A percentile compares a stretch with the other conserved stretches of the same genome.
phyloP scores from a whole-genome alignment of 768 basidiomycete genomes.

The Lactarius trivialis region DNA sequence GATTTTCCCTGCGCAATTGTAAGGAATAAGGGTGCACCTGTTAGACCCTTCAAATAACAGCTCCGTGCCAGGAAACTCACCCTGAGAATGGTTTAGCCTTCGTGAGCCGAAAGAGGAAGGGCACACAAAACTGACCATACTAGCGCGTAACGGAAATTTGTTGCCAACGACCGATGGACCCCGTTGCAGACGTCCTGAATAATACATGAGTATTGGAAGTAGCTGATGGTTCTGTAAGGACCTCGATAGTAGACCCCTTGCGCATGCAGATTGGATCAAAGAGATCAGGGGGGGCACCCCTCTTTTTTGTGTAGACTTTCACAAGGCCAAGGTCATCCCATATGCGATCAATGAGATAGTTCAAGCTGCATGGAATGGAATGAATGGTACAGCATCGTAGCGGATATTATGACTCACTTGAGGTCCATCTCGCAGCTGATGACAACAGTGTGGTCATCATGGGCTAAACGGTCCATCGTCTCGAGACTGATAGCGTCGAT shows the following conservation, averaged over 20 bases:
- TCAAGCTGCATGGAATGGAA: constrained; percentile 39
- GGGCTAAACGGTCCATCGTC: constrained; percentile 75
- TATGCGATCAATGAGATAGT: constrained; percentile 67
- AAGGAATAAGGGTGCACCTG: background rate
- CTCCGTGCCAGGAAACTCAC: constrained; percentile 2
- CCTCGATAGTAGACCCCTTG: constrained; percentile 90
- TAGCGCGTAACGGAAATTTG: constrained; percentile 90
- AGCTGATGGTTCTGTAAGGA: constrained; percentile 26
- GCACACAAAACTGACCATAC: constrained; percentile 60
- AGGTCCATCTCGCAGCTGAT: constrained; percentile 95
- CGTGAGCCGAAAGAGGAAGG: background rate
- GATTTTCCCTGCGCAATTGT: constrained; percentile 65
- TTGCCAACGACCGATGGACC: constrained; percentile 81
- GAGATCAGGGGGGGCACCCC: constrained; percentile 91
- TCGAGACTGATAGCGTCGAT: constrained; percentile 84
- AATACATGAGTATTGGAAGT: background rate
- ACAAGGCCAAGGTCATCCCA: constrained; percentile 77
- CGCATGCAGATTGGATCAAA: constrained; percentile 86
- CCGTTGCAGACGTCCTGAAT: constrained; percentile 80
- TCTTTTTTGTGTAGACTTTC: constrained; percentile 95
- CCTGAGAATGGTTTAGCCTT: constrained; percentile 6
- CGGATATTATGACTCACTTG: constrained; percentile 46
- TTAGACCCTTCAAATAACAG: constrained; percentile 13
- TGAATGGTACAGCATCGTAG: background rate
- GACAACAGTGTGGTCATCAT: constrained; percentile 79